Evolutionary conservation across 257 asterid species (phyloP).

Genomic region (Euphrasia confusa): DNA sequence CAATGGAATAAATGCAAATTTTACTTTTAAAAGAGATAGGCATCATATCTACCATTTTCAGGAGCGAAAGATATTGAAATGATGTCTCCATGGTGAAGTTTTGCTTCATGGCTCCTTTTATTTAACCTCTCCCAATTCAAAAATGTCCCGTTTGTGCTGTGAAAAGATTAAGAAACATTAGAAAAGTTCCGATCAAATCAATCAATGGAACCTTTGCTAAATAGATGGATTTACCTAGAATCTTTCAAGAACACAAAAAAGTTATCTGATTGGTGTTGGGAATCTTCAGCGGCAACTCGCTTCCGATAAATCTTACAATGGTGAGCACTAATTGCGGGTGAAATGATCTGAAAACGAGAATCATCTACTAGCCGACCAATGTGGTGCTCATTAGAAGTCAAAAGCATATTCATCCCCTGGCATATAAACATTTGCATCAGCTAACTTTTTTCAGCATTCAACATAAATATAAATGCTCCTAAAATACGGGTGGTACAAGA

Average conservation of each 20-base stretch:
- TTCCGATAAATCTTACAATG: conserved; percentile 87
- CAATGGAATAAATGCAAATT: not conserved
- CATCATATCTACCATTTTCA: conserved; percentile 63
- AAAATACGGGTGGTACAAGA: too few species aligned
- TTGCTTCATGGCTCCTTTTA: conserved; percentile 62
- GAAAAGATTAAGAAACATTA: conserved; percentile 32
- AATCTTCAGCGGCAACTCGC: conserved; percentile 37
- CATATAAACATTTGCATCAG: conserved; percentile 26
- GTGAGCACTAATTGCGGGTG: conserved; percentile 75
- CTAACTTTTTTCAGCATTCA: not conserved
- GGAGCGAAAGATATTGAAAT: conserved; percentile 83
- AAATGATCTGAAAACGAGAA: conserved; percentile 58
- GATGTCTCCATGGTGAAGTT: conserved; percentile 83
- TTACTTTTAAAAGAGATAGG: conserved; percentile 1
- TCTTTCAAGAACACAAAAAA: conserved; percentile 68
- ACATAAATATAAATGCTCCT: too few species aligned
- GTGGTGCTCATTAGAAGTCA: conserved; percentile 67
- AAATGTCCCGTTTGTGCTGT: conserved; percentile 97
- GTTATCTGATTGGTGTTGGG: conserved; percentile 32
- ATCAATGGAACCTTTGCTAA: conserved; percentile 14
- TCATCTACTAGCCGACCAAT: conserved; percentile 85
- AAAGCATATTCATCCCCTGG: conserved; percentile 84
- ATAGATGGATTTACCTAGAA: conserved; percentile 51
- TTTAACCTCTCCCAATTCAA: conserved; percentile 75
- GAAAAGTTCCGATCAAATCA: conserved; percentile 23